These are phyloP conservation scores for Fraxinus xanthoxyloides DNA, from an alignment of 305 asterid species.

Conservation along the genomic window DNA sequence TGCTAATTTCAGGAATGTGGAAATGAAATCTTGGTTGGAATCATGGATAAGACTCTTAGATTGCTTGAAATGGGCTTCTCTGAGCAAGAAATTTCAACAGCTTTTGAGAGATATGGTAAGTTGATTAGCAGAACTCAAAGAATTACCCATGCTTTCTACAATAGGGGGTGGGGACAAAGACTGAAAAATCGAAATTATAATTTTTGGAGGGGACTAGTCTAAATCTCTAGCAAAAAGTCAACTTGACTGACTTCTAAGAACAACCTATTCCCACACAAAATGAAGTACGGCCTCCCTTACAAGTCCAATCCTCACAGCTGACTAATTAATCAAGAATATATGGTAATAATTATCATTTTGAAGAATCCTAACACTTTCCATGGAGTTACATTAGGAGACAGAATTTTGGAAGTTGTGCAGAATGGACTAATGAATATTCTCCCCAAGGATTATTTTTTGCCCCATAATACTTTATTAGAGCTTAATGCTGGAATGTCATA, in stretches of 20 bases:
- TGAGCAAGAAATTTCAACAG: conserved; percentile 73
- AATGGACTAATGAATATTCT: neutral
- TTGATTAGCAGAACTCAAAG: conserved; percentile 9
- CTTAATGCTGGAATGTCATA: neutral
- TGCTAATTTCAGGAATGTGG: conserved; percentile 46
- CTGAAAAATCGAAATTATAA: neutral
- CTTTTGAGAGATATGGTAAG: conserved; percentile 88
- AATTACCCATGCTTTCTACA: neutral
- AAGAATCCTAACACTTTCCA: neutral
- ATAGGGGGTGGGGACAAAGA: neutral
- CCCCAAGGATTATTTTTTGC: neutral
- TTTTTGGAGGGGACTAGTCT: no score
- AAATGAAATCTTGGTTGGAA: conserved; percentile 76
- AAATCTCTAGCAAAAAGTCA: neutral
- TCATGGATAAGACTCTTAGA: conserved; percentile 87
- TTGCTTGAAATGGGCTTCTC: conserved; percentile 91
- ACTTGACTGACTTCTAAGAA: neutral
- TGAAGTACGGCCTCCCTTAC: neutral
- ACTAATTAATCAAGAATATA: neutral
- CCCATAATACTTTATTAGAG: neutral
- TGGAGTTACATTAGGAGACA: neutral
- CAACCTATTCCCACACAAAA: neutral
- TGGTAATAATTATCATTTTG: neutral
- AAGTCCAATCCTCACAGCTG: neutral
- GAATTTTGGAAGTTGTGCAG: neutral